A percentile compares a stretch with the other conserved stretches of the same genome.
Evolutionary conservation across 176 grass and related monocot species (phyloP).

Genomic region (Poa annua): DNA sequence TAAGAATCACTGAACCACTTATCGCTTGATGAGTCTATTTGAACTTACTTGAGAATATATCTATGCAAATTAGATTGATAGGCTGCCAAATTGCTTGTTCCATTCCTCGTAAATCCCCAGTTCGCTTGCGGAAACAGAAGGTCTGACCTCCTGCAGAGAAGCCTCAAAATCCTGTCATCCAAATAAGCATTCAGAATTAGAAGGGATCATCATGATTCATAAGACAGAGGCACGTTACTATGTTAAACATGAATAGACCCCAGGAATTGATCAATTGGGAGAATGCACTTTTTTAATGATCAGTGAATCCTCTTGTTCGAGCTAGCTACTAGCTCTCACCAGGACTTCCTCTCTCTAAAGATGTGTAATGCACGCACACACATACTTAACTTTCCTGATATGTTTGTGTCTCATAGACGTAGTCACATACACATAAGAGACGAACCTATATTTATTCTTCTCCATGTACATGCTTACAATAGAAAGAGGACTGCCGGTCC

Average conservation of each 20-base stretch:
- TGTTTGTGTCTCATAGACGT: not conserved
- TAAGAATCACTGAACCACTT: not conserved
- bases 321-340: conserved; percentile 11
- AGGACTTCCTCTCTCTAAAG: not conserved
- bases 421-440: not conserved
- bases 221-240: not conserved
- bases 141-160: conserved; percentile 87
- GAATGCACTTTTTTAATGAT: not conserved
- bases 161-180: conserved; percentile 80
- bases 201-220: conserved; percentile 7
- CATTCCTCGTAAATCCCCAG: conserved; percentile 84
- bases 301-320: not conserved
- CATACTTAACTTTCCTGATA: not conserved
- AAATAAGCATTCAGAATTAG: conserved; percentile 41
- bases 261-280: conserved; percentile 20
- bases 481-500: not conserved
- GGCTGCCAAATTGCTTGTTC: conserved; percentile 93
- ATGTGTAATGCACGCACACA: not conserved
- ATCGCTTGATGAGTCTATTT: not conserved
- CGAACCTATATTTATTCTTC: not conserved
- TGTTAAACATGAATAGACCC: conserved; percentile 22
- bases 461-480: not conserved
- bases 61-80: conserved; percentile 52
- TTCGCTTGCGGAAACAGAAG: conserved; percentile 86
- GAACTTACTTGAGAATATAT: conserved; percentile 34